phyloP scores from a whole-genome alignment of 768 basidiomycete species.

The Trametes maxima region DNA sequence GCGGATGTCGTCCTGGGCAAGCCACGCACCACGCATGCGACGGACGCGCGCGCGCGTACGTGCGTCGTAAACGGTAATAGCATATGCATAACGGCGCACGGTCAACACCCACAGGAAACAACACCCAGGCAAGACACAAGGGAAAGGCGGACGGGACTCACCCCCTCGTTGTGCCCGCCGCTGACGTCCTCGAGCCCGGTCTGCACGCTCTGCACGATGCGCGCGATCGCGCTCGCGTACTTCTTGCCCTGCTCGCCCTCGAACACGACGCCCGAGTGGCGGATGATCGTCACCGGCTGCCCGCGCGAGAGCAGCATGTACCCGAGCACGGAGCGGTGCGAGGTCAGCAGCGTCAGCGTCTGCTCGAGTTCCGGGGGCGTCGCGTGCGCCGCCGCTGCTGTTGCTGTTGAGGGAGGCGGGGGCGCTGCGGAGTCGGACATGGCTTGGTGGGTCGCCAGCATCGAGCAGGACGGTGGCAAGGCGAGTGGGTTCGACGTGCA shows the following conservation, averaged over 20 bases:
- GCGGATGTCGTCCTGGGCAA: constrained; percentile 73
- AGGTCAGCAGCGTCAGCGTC: constrained; percentile 72
- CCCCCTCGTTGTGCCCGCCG: constrained; percentile 59
- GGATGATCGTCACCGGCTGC: constrained; percentile 74
- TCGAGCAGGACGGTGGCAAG: constrained; percentile 1
- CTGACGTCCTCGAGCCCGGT: constrained; percentile 78
- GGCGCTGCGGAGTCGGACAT: constrained; percentile 5
- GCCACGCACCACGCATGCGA: not conserved
- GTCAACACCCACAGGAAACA: too few relatives aligned
- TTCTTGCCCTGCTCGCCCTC: constrained; percentile 81
- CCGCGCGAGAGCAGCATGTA: constrained; percentile 82
- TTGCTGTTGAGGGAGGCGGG: too few relatives aligned
- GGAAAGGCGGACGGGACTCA: constrained; percentile 37
- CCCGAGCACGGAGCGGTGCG: constrained; percentile 84
- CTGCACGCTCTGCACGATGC: constrained; percentile 80
- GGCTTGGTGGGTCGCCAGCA: constrained; percentile 21
- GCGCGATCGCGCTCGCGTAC: constrained; percentile 70
- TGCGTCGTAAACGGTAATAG: too few relatives aligned
- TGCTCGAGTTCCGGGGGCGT: constrained; percentile 74
- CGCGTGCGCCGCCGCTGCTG: not conserved
- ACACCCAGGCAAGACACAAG: not conserved
- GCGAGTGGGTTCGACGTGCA: too few relatives aligned
- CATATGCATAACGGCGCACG: too few relatives aligned
- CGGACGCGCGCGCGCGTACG: too few relatives aligned
- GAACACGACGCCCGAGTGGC: constrained; percentile 82